phyloP scores from a whole-genome alignment of 2,329 filamentous ascomycete genomes.

The Fusarium paranaense region DNA sequence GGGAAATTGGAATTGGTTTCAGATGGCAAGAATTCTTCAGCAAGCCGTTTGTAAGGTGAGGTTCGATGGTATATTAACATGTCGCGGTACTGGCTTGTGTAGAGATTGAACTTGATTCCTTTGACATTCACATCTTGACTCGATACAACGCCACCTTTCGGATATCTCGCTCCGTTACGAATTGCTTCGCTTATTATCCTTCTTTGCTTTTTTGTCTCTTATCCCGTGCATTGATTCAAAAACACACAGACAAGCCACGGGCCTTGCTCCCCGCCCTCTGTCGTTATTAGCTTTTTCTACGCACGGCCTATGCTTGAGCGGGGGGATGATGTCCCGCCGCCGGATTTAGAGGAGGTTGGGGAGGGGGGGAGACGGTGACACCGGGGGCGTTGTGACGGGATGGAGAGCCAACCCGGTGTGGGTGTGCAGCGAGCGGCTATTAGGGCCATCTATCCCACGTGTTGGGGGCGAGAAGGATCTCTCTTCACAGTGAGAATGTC shows the following conservation, averaged over 20 bases:
- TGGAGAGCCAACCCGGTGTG: slow-evolving; percentile 27
- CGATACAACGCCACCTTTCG: background rate
- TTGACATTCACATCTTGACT: background rate
- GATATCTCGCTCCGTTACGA: background rate
- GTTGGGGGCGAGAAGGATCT: slow-evolving; percentile 31
- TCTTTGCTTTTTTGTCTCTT: background rate
- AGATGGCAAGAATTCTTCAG: slow-evolving; percentile 4
- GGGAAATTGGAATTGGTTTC: slow-evolving; percentile 25
- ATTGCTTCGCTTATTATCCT: background rate
- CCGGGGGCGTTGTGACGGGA: slow-evolving; percentile 1
- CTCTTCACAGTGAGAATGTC: background rate
- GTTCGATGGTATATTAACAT: background rate
- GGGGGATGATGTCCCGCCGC: background rate
- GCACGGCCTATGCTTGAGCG: background rate
- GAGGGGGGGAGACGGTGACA: background rate
- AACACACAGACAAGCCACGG: background rate
- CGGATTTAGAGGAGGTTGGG: slow-evolving; percentile 15
- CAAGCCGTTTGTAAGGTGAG: background rate
- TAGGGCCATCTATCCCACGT: slow-evolving; percentile 41
- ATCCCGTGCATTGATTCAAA: background rate
- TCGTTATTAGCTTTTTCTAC: background rate
- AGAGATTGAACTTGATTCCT: background rate
- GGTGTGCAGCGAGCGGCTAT: slow-evolving; percentile 39
- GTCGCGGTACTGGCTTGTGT: background rate
- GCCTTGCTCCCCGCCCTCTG: background rate